Base-by-base conservation (phyloP, 2,329 filamentous ascomycete species). In the Ophiostoma montium region DNA sequence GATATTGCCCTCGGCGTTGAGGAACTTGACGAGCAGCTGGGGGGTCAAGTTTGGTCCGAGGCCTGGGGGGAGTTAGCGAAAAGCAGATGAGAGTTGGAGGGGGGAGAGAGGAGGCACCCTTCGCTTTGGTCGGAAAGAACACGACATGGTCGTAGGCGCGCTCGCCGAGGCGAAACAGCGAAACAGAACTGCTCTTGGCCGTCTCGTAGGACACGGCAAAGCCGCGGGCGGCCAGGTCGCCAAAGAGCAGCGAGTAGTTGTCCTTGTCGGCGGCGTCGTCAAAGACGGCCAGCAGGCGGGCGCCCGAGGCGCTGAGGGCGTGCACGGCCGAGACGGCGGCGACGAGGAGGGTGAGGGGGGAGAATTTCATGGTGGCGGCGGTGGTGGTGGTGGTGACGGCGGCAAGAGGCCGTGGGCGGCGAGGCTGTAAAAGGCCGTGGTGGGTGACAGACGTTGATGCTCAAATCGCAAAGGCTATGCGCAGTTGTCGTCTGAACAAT, bases 1-100 rank as follows among this genome's bases (percentile, higher is more conserved):
- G 61, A 98, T 78, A 68, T 98, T 98, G 65, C 92, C 92, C 52
- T 92, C 74, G 50, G 82, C 66, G 66, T 95, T 92, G 70, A 95
- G 70, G 68, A 95, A 98, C 58, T 96, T 79, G 64, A 96, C 76
- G 57, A 98, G 78, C 55, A 82, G 70, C 62, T 87, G 86, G 47
- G 92, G 87, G 3, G 86, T 90, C 63, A 98, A 70, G 58, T 84
- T 81, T 55, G 90, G 88, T 50, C 92, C 92, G 53, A 95, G 84
- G 23, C 23, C 23, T 27, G 23, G 23, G 4, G 53, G 86, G 85
- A 27, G 4, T 8, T 5, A 27, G 23, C 4, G 8, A 27, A 27
- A 27, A 27, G 8, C 8, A 27, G 23, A 27, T 27, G n/a, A n/a
- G n/a, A n/a, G n/a, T n/a, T n/a, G n/a, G n/a, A n/a, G n/a, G n/a